These are phyloP conservation scores for Chondrus crispus DNA, from an alignment of 23 red algal species.

Conservation along the genomic window DNA sequence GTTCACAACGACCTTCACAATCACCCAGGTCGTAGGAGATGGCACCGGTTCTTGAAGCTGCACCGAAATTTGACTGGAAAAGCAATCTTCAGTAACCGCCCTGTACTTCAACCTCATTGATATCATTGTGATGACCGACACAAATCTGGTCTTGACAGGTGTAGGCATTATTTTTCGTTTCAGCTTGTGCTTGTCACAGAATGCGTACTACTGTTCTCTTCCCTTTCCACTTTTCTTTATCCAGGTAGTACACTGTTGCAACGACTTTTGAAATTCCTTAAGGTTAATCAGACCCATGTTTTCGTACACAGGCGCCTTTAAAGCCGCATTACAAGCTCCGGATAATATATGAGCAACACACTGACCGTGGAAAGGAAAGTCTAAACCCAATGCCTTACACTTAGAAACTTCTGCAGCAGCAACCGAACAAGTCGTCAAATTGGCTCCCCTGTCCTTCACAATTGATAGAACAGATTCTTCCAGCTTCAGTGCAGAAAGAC, in stretches of 20 bases:
- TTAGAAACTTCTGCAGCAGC: not conserved
- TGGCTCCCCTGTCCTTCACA: not conserved
- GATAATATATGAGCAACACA: not conserved
- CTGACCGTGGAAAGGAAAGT: not conserved
- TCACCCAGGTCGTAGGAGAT: not conserved
- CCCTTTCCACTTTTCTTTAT: not conserved
- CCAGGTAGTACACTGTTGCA: not conserved
- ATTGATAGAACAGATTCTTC: too few relatives aligned
- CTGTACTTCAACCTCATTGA: not conserved
- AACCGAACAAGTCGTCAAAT: not conserved
- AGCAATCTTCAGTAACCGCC: not conserved
- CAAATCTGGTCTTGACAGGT: not conserved
- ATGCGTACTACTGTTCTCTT: not conserved
- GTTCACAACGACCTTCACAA: not conserved
- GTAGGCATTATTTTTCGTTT: not conserved
- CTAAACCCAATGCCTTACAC: not conserved
- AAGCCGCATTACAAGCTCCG: not conserved
- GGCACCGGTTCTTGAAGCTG: not conserved
- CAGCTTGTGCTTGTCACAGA: not conserved
- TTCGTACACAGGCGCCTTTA: not conserved
- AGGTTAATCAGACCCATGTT: not conserved
- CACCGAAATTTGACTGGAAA: not conserved
- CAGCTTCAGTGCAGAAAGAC: too few relatives aligned
- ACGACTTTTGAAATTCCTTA: not conserved
- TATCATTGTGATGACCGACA: not conserved